Conservation (phyloP, 148 eudicot species). For the Rhododendron henanense region DNA sequence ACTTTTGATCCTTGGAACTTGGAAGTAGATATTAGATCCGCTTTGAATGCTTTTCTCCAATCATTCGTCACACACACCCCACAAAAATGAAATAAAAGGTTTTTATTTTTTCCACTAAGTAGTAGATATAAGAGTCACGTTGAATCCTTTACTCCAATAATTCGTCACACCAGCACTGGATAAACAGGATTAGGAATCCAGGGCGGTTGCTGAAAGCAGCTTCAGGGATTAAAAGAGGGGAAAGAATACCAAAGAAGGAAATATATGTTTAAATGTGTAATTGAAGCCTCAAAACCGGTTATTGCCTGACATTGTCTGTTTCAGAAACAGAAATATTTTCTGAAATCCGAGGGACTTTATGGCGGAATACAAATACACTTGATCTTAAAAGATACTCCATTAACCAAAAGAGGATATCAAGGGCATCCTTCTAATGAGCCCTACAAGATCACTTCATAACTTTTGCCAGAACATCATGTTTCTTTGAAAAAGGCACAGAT, state of each 20-base stretch:
- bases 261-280: neutral
- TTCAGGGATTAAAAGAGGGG: neutral
- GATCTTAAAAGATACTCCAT: neutral
- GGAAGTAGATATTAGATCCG: neutral
- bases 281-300: neutral
- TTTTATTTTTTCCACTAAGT: neutral
- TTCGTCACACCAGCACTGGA: neutral
- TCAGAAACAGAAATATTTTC: neutral
- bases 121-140: neutral
- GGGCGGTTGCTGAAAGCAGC: neutral
- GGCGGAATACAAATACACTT: neutral
- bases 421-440: conserved; percentile 5
- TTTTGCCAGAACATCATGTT: neutral
- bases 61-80: neutral
- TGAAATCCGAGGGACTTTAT: neutral
- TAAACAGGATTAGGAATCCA: neutral
- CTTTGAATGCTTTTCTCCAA: neutral
- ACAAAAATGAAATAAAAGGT: neutral
- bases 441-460: neutral
- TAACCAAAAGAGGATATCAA: neutral
- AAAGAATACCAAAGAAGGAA: neutral
- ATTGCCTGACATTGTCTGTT: neutral
- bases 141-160: neutral
- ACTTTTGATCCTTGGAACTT: neutral
- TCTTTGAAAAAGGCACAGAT: neutral